These are phyloP conservation scores for Phymatotrichopsis omnivora DNA, from an alignment of 2,329 filamentous ascomycete species.

Conservation along the genomic window DNA sequence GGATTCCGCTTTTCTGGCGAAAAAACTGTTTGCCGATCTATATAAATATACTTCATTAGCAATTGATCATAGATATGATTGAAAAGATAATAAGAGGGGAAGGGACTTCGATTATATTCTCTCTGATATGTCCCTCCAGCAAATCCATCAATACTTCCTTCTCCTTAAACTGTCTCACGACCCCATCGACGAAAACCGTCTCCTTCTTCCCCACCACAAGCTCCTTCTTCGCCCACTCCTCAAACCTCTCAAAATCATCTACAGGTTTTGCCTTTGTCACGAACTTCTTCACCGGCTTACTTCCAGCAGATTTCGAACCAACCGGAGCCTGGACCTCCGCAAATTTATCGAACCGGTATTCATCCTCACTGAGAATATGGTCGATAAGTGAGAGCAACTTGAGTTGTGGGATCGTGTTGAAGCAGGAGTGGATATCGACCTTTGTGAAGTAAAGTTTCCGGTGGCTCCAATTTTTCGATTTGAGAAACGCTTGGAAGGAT, in stretches of 20 bases:
- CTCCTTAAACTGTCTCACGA: slow-evolving; percentile 48
- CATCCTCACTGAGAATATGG: slow-evolving; percentile 43
- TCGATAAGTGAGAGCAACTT: slow-evolving; percentile 57
- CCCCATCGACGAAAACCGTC: slow-evolving; percentile 67
- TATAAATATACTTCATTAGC: neutral
- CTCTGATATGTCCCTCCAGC: slow-evolving; percentile 66
- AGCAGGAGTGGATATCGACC: slow-evolving; percentile 81
- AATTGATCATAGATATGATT: neutral
- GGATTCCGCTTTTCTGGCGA: slow-evolving; percentile 78
- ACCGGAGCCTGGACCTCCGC: slow-evolving; percentile 48
- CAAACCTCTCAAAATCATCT: slow-evolving; percentile 32
- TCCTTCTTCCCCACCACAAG: slow-evolving; percentile 43
- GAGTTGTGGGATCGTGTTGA: slow-evolving; percentile 85
- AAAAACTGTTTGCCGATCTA: slow-evolving; percentile 75
- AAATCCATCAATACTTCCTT: slow-evolving; percentile 56
- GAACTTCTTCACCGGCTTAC: slow-evolving; percentile 37
- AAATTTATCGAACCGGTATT: slow-evolving; percentile 65
- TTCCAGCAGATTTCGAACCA: slow-evolving; percentile 27
- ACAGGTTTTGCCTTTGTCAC: slow-evolving; percentile 28
- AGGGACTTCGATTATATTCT: slow-evolving; percentile 62
- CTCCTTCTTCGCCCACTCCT: slow-evolving; percentile 29
- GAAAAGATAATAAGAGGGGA: neutral
- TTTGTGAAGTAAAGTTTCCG: slow-evolving; percentile 71
- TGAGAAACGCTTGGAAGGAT: slow-evolving; percentile 50
- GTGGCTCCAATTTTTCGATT: slow-evolving; percentile 32